phyloP scores from a whole-genome alignment of 352 stramenopile genomes.

The Globisporangium nodosum region DNA sequence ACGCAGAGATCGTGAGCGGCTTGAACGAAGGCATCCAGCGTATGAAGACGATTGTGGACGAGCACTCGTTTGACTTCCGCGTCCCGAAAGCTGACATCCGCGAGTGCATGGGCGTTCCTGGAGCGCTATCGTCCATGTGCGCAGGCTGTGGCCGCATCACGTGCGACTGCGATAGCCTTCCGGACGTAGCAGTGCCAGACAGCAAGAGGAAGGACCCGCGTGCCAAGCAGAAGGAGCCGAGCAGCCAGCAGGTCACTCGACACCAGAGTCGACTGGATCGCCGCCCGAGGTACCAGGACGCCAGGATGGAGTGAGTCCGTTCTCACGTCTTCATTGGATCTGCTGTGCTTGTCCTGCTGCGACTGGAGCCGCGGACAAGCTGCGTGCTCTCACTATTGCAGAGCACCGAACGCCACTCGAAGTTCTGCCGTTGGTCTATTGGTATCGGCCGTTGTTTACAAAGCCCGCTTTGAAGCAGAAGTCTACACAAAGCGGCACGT shows the following conservation, averaged over 20 bases:
- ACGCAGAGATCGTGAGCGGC: conserved; percentile 29
- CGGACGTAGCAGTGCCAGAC: not conserved
- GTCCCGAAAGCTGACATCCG: conserved; percentile 54
- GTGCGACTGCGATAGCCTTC: not conserved
- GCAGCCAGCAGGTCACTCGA: not conserved
- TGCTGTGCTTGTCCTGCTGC: not conserved
- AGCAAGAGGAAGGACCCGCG: not conserved
- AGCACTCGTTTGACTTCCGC: conserved; percentile 55
- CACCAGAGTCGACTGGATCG: not conserved
- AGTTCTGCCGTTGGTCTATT: conserved; percentile 21
- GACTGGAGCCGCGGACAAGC: not conserved
- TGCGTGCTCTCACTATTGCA: not conserved
- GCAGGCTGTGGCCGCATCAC: conserved; percentile 1
- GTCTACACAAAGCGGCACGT: conserved; percentile 92
- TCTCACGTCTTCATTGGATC: not conserved
- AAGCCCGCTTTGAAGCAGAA: conserved; percentile 73
- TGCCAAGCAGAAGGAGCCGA: not conserved
- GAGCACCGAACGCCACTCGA: no score
- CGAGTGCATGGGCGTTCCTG: conserved; percentile 17
- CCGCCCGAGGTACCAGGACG: not conserved
- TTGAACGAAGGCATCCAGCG: conserved; percentile 47
- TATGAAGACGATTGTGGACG: conserved; percentile 46
- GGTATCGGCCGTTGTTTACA: conserved; percentile 43
- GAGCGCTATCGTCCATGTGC: not conserved
- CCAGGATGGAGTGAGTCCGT: not conserved